These are phyloP conservation scores for Polysphondylium violaceum DNA, from an alignment of 78 protist genomes.

Conservation along the genomic window DNA sequence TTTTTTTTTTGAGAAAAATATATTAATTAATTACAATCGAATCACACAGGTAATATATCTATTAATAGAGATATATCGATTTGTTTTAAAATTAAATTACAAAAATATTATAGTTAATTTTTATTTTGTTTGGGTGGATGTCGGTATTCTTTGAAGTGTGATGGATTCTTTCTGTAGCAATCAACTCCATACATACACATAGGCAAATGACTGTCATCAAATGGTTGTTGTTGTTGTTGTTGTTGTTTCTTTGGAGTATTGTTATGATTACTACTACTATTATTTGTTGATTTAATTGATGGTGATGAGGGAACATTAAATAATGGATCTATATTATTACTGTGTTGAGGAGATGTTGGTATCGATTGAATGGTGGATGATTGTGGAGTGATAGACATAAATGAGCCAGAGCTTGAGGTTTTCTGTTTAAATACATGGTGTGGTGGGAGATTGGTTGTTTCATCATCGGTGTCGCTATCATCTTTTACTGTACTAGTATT, in stretches of 20 bases:
- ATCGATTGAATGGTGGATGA: not conserved
- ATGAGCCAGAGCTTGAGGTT: too few relatives aligned
- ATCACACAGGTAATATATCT: too few relatives aligned
- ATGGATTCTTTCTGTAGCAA: slow-evolving; percentile 75
- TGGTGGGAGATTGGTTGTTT: not conserved
- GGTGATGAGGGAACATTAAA: slow-evolving; percentile 8
- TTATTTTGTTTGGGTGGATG: too few relatives aligned
- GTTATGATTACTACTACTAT: not conserved
- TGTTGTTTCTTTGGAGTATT: not conserved
- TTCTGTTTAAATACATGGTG: too few relatives aligned
- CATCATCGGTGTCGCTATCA: slow-evolving; percentile 53
- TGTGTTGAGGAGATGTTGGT: not conserved
- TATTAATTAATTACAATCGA: too few relatives aligned
- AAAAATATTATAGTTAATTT: too few relatives aligned
- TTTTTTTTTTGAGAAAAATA: too few relatives aligned
- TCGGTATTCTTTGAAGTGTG: slow-evolving; percentile 46
- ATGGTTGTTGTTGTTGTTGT: not conserved
- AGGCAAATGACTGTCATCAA: not conserved
- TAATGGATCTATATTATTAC: slow-evolving; percentile 8
- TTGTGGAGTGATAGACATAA: too few relatives aligned
- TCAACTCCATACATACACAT: slow-evolving; percentile 21
- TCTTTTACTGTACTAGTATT: not conserved
- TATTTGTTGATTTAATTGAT: not conserved
- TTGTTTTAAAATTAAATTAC: too few relatives aligned
- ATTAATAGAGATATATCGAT: too few relatives aligned